Conservation (phyloP, 257 asterid genomes). For the Solanum chilense region DNA sequence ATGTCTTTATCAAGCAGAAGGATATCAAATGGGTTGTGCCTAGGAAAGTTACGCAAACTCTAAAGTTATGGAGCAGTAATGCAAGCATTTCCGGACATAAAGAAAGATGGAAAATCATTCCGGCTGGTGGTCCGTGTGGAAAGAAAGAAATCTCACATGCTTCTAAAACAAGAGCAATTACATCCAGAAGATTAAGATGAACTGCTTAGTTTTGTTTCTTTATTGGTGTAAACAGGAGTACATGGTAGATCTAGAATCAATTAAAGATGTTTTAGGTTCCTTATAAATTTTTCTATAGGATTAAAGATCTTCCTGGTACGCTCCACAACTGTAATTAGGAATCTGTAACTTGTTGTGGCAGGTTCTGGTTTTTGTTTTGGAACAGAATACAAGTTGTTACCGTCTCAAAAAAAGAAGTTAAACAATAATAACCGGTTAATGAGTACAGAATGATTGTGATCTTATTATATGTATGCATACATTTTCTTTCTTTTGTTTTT, state of each 20-base stretch:
- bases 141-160: background rate
- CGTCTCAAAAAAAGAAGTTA: background rate
- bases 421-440: background rate
- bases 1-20: background rate
- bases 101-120: background rate
- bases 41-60: background rate
- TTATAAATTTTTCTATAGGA: too few relatives aligned
- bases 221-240: too few relatives aligned
- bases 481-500: background rate
- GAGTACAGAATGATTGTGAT: background rate
- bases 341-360: too few relatives aligned
- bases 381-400: too few relatives aligned
- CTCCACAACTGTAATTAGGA: too few relatives aligned
- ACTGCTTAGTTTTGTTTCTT: too few relatives aligned
- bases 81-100: background rate
- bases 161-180: background rate
- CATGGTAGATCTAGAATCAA: too few relatives aligned
- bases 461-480: background rate
- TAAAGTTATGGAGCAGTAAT: background rate
- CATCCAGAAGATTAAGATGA: background rate
- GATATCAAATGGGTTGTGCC: background rate
- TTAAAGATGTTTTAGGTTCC: too few relatives aligned
- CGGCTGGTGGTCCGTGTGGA: background rate
- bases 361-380: too few relatives aligned
- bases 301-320: too few relatives aligned